These are phyloP conservation scores for Axilococcus clingmanii DNA, from an alignment of 139 green algal genomes.

Conservation along the genomic window DNA sequence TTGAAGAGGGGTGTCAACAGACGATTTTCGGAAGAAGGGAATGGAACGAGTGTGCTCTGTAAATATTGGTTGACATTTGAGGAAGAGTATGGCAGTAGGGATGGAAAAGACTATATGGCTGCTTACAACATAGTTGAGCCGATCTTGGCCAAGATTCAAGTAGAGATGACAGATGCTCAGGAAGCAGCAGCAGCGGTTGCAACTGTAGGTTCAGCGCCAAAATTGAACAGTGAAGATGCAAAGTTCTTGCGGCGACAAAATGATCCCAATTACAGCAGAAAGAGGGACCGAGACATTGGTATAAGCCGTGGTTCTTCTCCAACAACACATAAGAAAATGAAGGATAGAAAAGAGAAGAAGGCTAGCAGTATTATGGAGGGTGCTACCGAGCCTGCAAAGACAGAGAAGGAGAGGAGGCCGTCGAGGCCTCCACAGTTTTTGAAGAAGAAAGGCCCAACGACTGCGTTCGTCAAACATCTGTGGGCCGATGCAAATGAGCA, in stretches of 20 bases:
- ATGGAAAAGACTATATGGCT: slow-evolving; percentile 23
- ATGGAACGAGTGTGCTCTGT: slow-evolving; percentile 43
- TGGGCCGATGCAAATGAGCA: slow-evolving; percentile 10
- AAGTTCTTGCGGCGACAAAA: slow-evolving; percentile 41
- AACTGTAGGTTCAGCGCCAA: slow-evolving; percentile 37
- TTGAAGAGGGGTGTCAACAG: slow-evolving; percentile 48
- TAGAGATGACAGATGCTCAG: slow-evolving; percentile 23
- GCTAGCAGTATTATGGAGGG: not conserved
- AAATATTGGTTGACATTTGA: slow-evolving; percentile 76
- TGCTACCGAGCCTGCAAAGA: slow-evolving; percentile 2
- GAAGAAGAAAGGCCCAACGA: slow-evolving; percentile 4
- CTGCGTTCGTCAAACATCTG: slow-evolving; percentile 45
- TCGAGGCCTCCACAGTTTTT: not conserved
- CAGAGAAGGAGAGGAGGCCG: slow-evolving; percentile 2
- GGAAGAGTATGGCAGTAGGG: slow-evolving; percentile 55
- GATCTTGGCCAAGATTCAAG: slow-evolving; percentile 42
- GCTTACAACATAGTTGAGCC: slow-evolving; percentile 47
- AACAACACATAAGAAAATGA: no score
- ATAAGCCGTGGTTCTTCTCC: not conserved
- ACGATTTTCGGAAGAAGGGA: slow-evolving; percentile 32
- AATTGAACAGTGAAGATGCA: slow-evolving; percentile 52
- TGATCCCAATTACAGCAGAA: slow-evolving; percentile 54
- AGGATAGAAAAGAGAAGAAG: not conserved
- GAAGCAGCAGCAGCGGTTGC: slow-evolving; percentile 26
- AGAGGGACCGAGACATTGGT: not conserved